These are phyloP conservation scores for Rhizophagus sp. DNA, from an alignment of 192 early-diverging fungal species.

Conservation along the genomic window DNA sequence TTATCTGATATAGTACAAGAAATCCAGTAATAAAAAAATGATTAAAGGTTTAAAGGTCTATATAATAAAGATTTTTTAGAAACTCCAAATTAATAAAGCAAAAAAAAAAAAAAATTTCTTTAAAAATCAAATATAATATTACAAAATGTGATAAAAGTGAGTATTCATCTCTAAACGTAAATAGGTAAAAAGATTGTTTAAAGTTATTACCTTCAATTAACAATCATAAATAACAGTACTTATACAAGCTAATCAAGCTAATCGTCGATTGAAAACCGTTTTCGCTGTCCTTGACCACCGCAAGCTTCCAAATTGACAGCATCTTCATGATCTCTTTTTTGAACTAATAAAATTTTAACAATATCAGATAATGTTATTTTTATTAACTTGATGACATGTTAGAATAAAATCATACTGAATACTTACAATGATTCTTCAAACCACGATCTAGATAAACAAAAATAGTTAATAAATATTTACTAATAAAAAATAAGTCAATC, in stretches of 20 bases:
- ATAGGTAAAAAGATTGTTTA: background rate
- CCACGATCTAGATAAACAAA: background rate
- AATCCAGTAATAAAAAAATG: no score
- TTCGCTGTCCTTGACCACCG: background rate
- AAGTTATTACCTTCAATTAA: background rate
- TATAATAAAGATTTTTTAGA: background rate
- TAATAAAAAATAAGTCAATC: background rate
- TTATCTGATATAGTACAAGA: background rate
- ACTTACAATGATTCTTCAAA: constrained; percentile 16
- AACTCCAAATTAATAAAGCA: no score
- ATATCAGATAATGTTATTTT: background rate
- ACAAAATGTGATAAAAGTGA: background rate
- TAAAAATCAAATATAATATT: background rate
- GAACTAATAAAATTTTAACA: background rate
- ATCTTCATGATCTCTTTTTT: background rate
- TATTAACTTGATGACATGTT: no score
- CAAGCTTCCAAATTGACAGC: background rate
- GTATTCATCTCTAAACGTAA: background rate
- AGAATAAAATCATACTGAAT: background rate
- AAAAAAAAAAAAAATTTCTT: no score
- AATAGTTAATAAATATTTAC: background rate
- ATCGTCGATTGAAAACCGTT: constrained; percentile 17
- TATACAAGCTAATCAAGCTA: background rate
- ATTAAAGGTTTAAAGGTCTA: no score
- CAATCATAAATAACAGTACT: background rate